phyloP scores from a whole-genome alignment of 73 alveolate genomes.

The Tetrahymena borealis region DNA sequence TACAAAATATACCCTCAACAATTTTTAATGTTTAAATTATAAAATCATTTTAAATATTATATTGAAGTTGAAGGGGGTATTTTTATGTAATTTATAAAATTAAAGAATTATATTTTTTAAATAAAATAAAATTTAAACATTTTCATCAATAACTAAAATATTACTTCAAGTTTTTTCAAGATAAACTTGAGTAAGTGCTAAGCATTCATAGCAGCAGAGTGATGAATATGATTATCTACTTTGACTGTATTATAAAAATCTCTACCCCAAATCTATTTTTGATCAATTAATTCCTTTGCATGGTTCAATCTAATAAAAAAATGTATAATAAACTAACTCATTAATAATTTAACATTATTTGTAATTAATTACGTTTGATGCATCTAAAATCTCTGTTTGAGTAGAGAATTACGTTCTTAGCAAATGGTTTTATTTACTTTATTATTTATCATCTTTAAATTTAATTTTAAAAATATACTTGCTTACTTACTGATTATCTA shows the following conservation, averaged over 20 bases:
- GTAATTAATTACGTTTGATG: not conserved
- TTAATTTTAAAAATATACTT: not conserved
- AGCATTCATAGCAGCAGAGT: slow-evolving; percentile 78
- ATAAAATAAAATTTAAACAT: too few species aligned
- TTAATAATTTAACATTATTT: not conserved
- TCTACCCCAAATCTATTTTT: slow-evolving; percentile 10
- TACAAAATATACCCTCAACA: too few species aligned
- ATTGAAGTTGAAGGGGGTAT: too few species aligned
- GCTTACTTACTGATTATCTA: not conserved
- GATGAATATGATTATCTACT: slow-evolving; percentile 71
- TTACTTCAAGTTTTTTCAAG: slow-evolving; percentile 37
- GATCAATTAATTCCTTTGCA: slow-evolving; percentile 10
- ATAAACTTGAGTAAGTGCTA: slow-evolving; percentile 59
- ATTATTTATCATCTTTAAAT: not conserved
- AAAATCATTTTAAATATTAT: too few species aligned
- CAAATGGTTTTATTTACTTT: not conserved
- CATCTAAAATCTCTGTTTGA: not conserved
- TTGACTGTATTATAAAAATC: slow-evolving; percentile 47
- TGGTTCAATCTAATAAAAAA: not conserved
- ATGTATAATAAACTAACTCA: too few species aligned
- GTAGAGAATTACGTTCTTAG: not conserved
- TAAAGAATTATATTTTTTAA: too few species aligned
- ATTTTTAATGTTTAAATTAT: too few species aligned
- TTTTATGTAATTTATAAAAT: too few species aligned
- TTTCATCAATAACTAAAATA: too few species aligned